A percentile compares a stretch with the other conserved stretches of the same genome.
These are phyloP conservation scores for Sporothrix dimorphospora DNA, from an alignment of 2,329 filamentous ascomycete species.

Conservation along the genomic window DNA sequence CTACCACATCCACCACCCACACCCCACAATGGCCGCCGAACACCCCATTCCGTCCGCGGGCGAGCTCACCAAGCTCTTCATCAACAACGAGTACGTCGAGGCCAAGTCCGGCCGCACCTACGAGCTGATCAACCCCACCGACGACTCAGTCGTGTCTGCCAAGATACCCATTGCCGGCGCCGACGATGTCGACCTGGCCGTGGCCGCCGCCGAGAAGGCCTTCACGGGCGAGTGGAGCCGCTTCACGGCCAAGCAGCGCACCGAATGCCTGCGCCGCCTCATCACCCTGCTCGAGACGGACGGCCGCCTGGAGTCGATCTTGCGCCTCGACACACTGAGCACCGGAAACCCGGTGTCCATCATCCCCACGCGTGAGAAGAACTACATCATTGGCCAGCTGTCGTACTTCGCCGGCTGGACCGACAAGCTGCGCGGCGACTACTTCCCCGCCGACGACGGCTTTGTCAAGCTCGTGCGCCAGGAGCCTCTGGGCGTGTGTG, in stretches of 20 bases:
- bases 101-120: slow-evolving; percentile 2
- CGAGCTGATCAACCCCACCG: slow-evolving; percentile 25
- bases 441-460: slow-evolving; percentile 50
- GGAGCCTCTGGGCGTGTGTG: slow-evolving; percentile 25
- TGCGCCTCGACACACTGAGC: slow-evolving; percentile 19
- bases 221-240: slow-evolving; percentile 44
- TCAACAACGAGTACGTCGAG: slow-evolving; percentile 30
- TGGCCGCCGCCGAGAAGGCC: slow-evolving; percentile 21
- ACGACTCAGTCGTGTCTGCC: not conserved
- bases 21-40: not conserved
- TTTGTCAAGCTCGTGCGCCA: slow-evolving; percentile 40
- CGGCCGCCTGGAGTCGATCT: slow-evolving; percentile 3
- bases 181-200: slow-evolving; percentile 26
- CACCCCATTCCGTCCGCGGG: slow-evolving; percentile 8
- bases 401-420: slow-evolving; percentile 41
- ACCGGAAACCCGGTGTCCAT: slow-evolving; percentile 28
- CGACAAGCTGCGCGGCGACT: slow-evolving; percentile 45
- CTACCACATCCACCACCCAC: not conserved
- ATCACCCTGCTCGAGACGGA: slow-evolving; percentile 10
- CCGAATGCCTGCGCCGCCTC: slow-evolving; percentile 11
- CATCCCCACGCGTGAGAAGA: slow-evolving; percentile 28
- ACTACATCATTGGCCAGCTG: slow-evolving; percentile 20
- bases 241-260: slow-evolving; percentile 22
- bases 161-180: slow-evolving; percentile 22
- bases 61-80: slow-evolving; percentile 29